Percentiles rank a stretch among this genome's conserved stretches.
phyloP scores from a whole-genome alignment of 176 grass and related monocot species.

The Poa pratensis region DNA sequence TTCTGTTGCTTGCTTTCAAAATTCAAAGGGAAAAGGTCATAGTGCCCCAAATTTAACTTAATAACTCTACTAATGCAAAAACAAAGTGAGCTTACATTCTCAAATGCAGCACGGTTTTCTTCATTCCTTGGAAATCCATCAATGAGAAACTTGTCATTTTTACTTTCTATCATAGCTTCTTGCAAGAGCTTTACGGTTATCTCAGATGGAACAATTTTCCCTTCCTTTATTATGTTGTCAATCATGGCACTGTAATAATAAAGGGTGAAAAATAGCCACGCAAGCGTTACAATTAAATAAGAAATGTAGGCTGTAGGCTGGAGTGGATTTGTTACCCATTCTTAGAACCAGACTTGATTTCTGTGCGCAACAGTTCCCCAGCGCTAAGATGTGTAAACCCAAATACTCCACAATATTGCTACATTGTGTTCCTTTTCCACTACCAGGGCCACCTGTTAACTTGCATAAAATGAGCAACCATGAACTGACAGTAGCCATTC shows the following conservation, averaged over 20 bases:
- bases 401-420: slow-evolving; percentile 59
- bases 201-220: slow-evolving; percentile 74
- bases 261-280: background rate
- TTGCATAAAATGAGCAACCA: slow-evolving; percentile 22
- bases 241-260: slow-evolving; percentile 60
- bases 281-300: background rate
- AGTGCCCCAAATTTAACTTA: background rate
- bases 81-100: slow-evolving; percentile 47
- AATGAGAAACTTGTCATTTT: slow-evolving; percentile 66
- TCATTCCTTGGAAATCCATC: slow-evolving; percentile 74
- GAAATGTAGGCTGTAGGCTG: background rate
- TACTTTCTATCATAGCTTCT: slow-evolving; percentile 58
- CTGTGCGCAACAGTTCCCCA: slow-evolving; percentile 59
- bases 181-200: slow-evolving; percentile 64
- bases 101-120: slow-evolving; percentile 69
- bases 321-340: slow-evolving; percentile 48
- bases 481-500: slow-evolving; percentile 7
- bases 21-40: background rate
- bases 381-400: slow-evolving; percentile 67
- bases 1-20: slow-evolving; percentile 10
- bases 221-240: slow-evolving; percentile 68
- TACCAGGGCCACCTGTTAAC: slow-evolving; percentile 59
- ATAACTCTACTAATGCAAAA: background rate
- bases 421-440: slow-evolving; percentile 68
- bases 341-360: slow-evolving; percentile 67